Evolutionary conservation across 495 filamentous ascomycete genomes (phyloP).

Genomic region (Viridothelium virens): DNA sequence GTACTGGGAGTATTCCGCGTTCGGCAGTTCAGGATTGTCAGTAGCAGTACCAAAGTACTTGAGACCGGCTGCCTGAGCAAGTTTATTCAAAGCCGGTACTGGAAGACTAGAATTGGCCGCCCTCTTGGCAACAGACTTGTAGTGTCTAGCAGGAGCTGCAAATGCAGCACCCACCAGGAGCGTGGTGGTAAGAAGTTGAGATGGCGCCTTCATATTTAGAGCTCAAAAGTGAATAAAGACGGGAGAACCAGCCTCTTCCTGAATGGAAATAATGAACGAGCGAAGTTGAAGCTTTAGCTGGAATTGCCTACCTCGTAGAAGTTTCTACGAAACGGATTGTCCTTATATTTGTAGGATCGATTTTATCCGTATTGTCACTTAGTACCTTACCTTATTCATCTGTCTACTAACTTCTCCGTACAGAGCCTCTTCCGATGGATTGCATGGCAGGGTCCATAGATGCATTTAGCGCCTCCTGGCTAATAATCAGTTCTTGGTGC

Average conservation of each 20-base stretch:
- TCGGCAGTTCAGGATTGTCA: conserved; percentile 38
- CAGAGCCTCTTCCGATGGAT: not conserved
- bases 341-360: not conserved
- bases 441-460: not conserved
- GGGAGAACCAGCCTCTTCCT: not conserved
- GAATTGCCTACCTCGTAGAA: not conserved
- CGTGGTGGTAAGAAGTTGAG: not conserved
- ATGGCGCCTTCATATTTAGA: not conserved
- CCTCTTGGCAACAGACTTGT: not conserved
- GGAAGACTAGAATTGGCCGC: not conserved
- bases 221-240: not conserved
- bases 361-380: not conserved
- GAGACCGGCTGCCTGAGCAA: conserved; percentile 39
- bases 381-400: not conserved
- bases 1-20: not conserved
- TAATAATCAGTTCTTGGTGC: not conserved
- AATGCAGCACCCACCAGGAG: not conserved
- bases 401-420: not conserved
- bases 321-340: not conserved
- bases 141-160: not conserved
- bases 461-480: not conserved
- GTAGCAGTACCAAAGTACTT: conserved; percentile 47
- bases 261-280: not conserved
- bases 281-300: not conserved
- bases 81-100: conserved; percentile 22